These are phyloP conservation scores for Zymoseptoria ardabiliae DNA, from an alignment of 2,329 filamentous ascomycete species.

Conservation along the genomic window DNA sequence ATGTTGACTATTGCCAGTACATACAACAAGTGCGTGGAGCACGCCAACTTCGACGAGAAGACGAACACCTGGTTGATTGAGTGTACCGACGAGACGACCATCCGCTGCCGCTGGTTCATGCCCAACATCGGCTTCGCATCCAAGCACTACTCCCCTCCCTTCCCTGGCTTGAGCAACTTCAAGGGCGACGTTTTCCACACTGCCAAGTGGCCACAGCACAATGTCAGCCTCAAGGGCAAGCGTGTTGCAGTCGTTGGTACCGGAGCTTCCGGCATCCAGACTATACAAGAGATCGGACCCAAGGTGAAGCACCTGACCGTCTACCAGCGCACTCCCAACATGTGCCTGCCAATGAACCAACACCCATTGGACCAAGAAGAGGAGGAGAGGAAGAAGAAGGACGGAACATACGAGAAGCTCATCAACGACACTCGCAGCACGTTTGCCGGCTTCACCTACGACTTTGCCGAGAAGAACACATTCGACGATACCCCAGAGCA, in stretches of 20 bases:
- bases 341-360: conserved; percentile 55
- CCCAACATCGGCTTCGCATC: conserved; percentile 52
- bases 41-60: conserved; percentile 46
- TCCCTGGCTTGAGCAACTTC: conserved; percentile 53
- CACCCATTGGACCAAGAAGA: conserved; percentile 35
- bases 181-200: conserved; percentile 47
- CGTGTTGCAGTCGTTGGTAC: conserved; percentile 57
- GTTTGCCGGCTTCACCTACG: conserved; percentile 53
- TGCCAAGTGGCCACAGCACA: conserved; percentile 48
- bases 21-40: conserved; percentile 50
- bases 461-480: conserved; percentile 40
- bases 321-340: conserved; percentile 48
- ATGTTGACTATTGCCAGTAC: conserved; percentile 16
- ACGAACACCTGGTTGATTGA: conserved; percentile 45
- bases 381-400: conserved; percentile 43
- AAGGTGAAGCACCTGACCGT: conserved; percentile 48
- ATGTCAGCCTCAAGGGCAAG: conserved; percentile 50
- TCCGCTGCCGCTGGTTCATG: conserved; percentile 46
- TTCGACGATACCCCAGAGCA: conserved; percentile 46
- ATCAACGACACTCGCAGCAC: conserved; percentile 21
- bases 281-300: conserved; percentile 52
- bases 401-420: conserved; percentile 30
- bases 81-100: conserved; percentile 45
- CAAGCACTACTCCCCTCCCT: conserved; percentile 52
- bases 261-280: conserved; percentile 57